Percentiles rank a stretch among this genome's conserved stretches.
phyloP scores from a whole-genome alignment of 208 protist species.

The Strigomonas galati region DNA sequence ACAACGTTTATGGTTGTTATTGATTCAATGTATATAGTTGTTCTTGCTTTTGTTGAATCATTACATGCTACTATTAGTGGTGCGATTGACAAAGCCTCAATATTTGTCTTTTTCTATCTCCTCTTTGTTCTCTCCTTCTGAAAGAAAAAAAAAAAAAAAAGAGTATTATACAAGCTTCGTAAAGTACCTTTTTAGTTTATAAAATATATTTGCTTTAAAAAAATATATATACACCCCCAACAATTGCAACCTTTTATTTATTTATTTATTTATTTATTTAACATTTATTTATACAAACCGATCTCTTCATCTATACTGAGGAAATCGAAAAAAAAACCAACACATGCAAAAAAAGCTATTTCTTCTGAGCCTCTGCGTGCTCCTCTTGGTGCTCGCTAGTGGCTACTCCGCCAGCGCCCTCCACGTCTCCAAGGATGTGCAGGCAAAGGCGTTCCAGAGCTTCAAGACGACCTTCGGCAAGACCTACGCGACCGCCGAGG shows the following conservation, averaged over 20 bases:
- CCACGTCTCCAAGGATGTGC: not conserved
- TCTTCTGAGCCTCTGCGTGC: slow-evolving; percentile 14
- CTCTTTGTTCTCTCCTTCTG: too few species aligned
- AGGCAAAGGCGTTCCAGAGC: slow-evolving; percentile 34
- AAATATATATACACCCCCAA: not conserved
- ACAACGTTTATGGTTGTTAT: too few species aligned
- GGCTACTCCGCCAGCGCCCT: not conserved
- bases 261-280: slow-evolving; percentile 2
- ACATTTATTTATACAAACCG: slow-evolving; percentile 6
- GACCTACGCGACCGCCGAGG: slow-evolving; percentile 45
- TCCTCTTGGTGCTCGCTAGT: slow-evolving; percentile 14
- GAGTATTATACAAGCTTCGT: too few species aligned
- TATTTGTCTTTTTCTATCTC: too few species aligned
- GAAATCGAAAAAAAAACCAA: slow-evolving; percentile 6
- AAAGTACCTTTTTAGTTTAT: too few species aligned
- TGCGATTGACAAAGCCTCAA: too few species aligned
- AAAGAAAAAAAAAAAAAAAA: too few species aligned
- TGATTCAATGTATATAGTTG: too few species aligned
- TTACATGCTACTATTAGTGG: too few species aligned
- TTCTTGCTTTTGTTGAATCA: too few species aligned
- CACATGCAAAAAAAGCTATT: not conserved
- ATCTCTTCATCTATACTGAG: not conserved
- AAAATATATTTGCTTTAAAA: slow-evolving; percentile 1
- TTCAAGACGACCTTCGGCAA: slow-evolving; percentile 76
- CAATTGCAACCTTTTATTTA: too few species aligned